Evolutionary conservation across 345 rosid species (phyloP).

Genomic region (Citrus maxima): DNA sequence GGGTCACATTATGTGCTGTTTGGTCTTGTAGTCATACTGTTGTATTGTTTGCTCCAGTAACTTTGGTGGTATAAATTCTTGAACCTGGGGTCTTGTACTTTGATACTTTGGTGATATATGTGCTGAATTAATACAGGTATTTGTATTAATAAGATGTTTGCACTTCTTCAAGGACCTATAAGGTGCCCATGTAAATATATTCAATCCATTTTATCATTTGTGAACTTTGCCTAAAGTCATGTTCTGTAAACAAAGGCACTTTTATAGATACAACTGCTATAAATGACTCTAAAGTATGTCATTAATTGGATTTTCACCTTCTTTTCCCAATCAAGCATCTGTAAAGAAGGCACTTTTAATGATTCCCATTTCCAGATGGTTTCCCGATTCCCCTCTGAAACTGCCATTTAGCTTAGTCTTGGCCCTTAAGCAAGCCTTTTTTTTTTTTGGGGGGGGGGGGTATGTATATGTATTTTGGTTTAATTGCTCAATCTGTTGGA

Average conservation of each 20-base stretch:
- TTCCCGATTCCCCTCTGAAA: not conserved
- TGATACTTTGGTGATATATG: conserved; percentile 10
- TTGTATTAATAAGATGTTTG: not conserved
- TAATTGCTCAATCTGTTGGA: not conserved
- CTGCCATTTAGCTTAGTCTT: not conserved
- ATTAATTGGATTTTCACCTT: not conserved
- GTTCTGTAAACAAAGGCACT: not conserved
- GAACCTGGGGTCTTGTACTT: conserved; percentile 18
- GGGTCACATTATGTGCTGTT: conserved; percentile 15
- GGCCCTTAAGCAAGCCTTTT: too few relatives aligned
- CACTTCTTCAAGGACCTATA: not conserved
- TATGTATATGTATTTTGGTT: not conserved
- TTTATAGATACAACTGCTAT: not conserved
- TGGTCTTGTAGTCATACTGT: conserved; percentile 7
- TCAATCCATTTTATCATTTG: not conserved
- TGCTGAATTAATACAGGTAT: conserved; percentile 7
- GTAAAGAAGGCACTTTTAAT: not conserved
- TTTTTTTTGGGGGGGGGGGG: too few relatives aligned
- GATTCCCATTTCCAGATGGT: not conserved
- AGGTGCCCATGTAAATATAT: not conserved
- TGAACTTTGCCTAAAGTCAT: not conserved
- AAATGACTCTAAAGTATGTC: not conserved
- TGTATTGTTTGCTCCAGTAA: not conserved
- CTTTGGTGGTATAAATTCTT: not conserved
- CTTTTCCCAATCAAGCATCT: not conserved